Percentiles rank a stretch among this genome's conserved stretches.
Evolutionary conservation across 257 asterid species (phyloP).

Genomic region (Nicotiana tabacum): DNA sequence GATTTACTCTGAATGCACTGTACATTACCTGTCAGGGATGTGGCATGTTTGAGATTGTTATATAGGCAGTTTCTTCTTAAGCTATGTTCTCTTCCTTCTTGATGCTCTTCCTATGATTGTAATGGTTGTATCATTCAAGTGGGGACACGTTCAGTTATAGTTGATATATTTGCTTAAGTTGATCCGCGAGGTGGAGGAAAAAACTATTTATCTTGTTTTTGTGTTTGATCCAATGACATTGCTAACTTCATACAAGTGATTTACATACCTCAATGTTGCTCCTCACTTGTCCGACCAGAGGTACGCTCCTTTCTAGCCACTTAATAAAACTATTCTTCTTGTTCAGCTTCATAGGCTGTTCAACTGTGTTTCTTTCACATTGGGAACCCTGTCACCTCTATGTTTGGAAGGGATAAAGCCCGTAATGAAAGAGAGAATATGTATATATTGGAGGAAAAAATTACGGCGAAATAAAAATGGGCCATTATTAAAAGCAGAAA

Average conservation of each 20-base stretch:
- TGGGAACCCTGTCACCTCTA: neutral
- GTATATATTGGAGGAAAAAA: too few relatives aligned
- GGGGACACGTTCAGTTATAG: neutral
- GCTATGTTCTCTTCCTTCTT: neutral
- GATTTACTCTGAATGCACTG: constrained; percentile 64
- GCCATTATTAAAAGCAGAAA: neutral
- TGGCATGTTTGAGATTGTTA: constrained; percentile 59
- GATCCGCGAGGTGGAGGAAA: neutral
- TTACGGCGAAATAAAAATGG: neutral
- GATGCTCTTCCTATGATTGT: neutral
- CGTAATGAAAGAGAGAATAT: too few relatives aligned
- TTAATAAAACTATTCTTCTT: neutral
- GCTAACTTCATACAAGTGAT: neutral
- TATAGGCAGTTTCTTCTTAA: constrained; percentile 23
- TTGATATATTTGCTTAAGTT: constrained; percentile 3
- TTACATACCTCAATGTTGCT: neutral
- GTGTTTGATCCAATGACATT: neutral
- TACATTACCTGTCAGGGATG: constrained; percentile 73
- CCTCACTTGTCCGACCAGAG: neutral
- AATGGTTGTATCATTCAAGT: neutral
- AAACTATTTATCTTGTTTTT: neutral
- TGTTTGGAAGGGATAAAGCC: neutral
- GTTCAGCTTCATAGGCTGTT: neutral
- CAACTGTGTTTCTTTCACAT: too few relatives aligned
- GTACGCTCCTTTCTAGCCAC: neutral